Evolutionary conservation across 164 flowering plant species (phyloP).

Genomic region (Warburgia ugandensis): DNA sequence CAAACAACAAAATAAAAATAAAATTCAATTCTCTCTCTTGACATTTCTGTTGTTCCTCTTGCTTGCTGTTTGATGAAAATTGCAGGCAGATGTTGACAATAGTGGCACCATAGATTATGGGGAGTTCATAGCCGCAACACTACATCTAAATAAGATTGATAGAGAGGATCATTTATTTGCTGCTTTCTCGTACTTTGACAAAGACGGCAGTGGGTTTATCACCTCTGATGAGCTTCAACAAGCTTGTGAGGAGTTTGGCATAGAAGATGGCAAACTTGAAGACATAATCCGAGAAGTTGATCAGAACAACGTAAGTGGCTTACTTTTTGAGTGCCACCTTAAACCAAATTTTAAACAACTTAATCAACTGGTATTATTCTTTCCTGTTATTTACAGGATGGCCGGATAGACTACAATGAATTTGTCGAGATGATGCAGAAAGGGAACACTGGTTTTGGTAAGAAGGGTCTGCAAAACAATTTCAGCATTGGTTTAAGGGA

Average conservation of each 20-base stretch:
- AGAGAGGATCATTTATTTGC: slow-evolving; percentile 19
- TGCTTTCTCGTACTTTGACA: slow-evolving; percentile 23
- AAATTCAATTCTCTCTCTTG: too few species aligned
- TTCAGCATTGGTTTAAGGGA: slow-evolving; percentile 50
- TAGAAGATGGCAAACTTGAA: slow-evolving; percentile 13
- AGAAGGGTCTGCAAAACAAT: slow-evolving; percentile 27
- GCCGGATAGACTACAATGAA: slow-evolving; percentile 77
- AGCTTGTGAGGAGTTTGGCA: slow-evolving; percentile 22
- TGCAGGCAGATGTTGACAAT: slow-evolving; percentile 22
- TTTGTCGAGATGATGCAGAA: slow-evolving; percentile 89
- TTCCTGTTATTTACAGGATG: slow-evolving; percentile 51
- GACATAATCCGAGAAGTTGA: slow-evolving; percentile 25
- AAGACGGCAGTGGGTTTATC: slow-evolving; percentile 23
- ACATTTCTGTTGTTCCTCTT: not conserved
- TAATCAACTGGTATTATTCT: not conserved
- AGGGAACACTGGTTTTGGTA: slow-evolving; percentile 48
- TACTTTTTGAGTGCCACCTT: not conserved
- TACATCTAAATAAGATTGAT: slow-evolving; percentile 18
- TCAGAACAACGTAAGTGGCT: slow-evolving; percentile 18
- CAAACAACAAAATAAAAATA: too few species aligned
- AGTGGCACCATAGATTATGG: slow-evolving; percentile 21
- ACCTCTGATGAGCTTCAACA: slow-evolving; percentile 21
- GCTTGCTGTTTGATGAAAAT: not conserved
- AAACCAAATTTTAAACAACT: not conserved
- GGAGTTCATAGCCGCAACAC: slow-evolving; percentile 20